phyloP scores from a whole-genome alignment of 2,329 filamentous ascomycete genomes.

The Colletotrichum tamarilloi region DNA sequence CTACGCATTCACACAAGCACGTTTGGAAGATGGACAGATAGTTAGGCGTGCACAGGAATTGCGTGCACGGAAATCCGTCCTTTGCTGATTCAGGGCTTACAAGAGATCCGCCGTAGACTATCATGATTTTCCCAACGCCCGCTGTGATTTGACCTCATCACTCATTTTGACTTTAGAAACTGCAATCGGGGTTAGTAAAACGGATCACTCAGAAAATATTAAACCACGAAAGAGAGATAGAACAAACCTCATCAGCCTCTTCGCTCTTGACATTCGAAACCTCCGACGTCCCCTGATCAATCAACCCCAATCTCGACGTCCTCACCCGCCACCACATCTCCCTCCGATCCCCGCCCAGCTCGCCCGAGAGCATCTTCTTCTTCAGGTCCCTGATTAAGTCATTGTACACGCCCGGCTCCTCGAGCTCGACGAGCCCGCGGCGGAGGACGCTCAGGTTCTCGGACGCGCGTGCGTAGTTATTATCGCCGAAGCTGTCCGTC shows the following conservation, averaged over 20 bases:
- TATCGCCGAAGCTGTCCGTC: conserved; percentile 78
- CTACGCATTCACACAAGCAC: neutral
- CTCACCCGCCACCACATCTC: conserved; percentile 87
- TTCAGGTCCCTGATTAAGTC: conserved; percentile 78
- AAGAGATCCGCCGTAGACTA: neutral
- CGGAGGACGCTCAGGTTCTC: conserved; percentile 84
- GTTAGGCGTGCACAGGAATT: neutral
- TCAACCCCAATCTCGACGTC: conserved; percentile 75
- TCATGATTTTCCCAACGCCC: neutral
- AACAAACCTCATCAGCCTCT: conserved; percentile 72
- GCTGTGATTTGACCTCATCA: neutral
- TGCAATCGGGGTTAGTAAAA: neutral
- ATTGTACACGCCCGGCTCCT: conserved; percentile 83
- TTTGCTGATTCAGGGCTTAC: neutral
- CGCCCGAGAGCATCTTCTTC: conserved; percentile 72
- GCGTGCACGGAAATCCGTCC: neutral
- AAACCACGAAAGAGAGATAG: neutral
- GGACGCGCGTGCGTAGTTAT: conserved; percentile 77
- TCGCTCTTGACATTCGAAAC: conserved; percentile 74
- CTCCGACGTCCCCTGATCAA: conserved; percentile 72
- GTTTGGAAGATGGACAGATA: neutral
- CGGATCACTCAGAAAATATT: neutral
- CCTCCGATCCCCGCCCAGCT: conserved; percentile 79
- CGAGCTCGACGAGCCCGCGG: conserved; percentile 78
- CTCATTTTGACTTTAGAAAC: conserved; percentile 31